phyloP scores from a whole-genome alignment of 1,284 basidiomycete genomes.

The Ceratobasidium papillatum region DNA sequence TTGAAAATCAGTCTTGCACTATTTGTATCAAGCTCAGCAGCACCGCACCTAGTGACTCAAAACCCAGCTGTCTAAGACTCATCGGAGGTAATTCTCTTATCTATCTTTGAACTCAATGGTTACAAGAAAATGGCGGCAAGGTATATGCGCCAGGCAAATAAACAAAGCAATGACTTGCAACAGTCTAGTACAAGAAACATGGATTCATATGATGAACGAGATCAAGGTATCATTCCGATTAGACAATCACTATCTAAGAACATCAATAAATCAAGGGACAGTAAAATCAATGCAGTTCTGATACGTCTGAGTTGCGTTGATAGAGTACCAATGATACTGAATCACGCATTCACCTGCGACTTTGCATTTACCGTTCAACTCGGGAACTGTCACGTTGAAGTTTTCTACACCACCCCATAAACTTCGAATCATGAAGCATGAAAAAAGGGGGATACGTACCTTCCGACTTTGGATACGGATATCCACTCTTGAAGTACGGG shows the following conservation, averaged over 20 bases:
- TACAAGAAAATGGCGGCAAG: too few species aligned
- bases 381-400: conserved; percentile 30
- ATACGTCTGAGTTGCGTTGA: conserved; percentile 7
- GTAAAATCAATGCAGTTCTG: conserved; percentile 36
- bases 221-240: background rate
- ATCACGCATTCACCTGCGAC: conserved; percentile 28
- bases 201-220: background rate
- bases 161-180: too few species aligned
- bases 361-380: conserved; percentile 13
- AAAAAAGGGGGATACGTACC: background rate
- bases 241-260: background rate
- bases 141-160: too few species aligned
- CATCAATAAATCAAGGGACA: background rate
- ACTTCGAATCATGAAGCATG: background rate
- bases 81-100: too few species aligned
- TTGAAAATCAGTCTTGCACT: too few species aligned
- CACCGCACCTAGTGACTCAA: too few species aligned
- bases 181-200: background rate
- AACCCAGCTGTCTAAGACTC: too few species aligned
- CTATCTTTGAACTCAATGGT: too few species aligned
- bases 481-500: conserved; percentile 14
- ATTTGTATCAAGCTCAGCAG: too few species aligned
- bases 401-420: background rate
- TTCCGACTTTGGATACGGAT: conserved; percentile 22
- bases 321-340: conserved; percentile 33